Base-by-base conservation (phyloP, 441 rosid species). In the Oxalis stricta region DNA sequence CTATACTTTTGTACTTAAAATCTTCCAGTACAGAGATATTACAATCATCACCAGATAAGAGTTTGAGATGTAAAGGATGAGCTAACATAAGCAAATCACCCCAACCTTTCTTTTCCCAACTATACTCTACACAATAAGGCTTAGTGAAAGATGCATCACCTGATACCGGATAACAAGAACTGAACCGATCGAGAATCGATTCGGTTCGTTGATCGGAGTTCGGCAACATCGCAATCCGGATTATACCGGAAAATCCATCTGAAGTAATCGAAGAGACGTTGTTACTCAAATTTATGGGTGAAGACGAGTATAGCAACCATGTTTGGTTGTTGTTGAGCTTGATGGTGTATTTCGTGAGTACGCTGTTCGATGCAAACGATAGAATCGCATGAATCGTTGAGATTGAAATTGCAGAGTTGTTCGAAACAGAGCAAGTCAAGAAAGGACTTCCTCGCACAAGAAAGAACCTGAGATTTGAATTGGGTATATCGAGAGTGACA, bases 61-160 rank as follows among this genome's bases (percentile, higher is more conserved):
- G 72, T 61, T 67, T 68, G 5, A 80, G 60, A 64, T 85, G 96
- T 10, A 89, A 78, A 46, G 95, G 94, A 52, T 88, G 97, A 6
- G 95, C 95, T n/a, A 88, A 73, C 72, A 88, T 69, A n/a, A 89
- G 70, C 66, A 89, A 79, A 70, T 85, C 76, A 39, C 94, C 96
- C 67, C 83, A 76, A 19, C 96, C 96, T 69, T 68, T 69, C 70
- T 82, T 85, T 42, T 75, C 82, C 85, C 88, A 89, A 48, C 71
- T 69, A 46, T 85, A 89, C 58, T 84, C 88, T 19, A 88, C 41
- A 58, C 79, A 61, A 53, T 77, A 88, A 0, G 94, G 94, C 43
- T 61, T 74, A 23, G 67, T 65, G 48, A 88, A 58, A 58, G 55
- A 66, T 2, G 88, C 92, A 53, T 79, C 73, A 29, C 95, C 94